Conservation (phyloP, 208 protist genomes). For the Zelonia costaricensis region DNA sequence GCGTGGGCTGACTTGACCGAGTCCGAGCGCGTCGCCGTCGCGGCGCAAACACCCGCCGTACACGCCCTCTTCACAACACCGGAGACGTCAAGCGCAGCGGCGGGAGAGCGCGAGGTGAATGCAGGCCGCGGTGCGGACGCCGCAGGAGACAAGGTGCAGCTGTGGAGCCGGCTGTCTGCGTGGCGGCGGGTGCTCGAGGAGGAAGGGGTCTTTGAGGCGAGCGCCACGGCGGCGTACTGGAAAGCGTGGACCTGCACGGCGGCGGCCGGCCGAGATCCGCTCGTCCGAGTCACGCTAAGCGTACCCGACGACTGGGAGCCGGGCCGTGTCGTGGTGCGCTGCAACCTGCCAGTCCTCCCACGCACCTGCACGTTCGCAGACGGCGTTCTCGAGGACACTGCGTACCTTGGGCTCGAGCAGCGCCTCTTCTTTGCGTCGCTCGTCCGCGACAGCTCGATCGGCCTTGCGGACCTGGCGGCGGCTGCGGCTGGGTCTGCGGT, state of each 20-base stretch:
- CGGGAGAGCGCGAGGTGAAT: background rate
- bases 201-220: conserved; percentile 15
- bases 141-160: background rate
- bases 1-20: conserved; percentile 17
- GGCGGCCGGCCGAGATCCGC: conserved; percentile 2
- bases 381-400: background rate
- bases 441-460: background rate
- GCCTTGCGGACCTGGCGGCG: too few relatives aligned
- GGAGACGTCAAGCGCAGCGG: background rate
- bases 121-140: background rate
- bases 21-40: conserved; percentile 20
- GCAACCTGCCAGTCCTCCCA: conserved; percentile 1
- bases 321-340: conserved; percentile 3
- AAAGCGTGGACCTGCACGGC: conserved; percentile 5
- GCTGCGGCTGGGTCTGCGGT: too few relatives aligned
- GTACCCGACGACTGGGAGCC: conserved; percentile 20
- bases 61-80: conserved; percentile 7
- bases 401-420: background rate
- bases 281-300: conserved; percentile 4
- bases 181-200: conserved; percentile 17
- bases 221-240: conserved; percentile 17
- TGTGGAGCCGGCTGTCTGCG: conserved; percentile 5
- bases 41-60: conserved; percentile 14
- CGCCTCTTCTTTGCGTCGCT: conserved; percentile 14
- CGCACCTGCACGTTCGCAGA: too few relatives aligned